Conservation (phyloP, 2,329 filamentous ascomycete genomes). For the Cucurbitaria berberidis region DNA sequence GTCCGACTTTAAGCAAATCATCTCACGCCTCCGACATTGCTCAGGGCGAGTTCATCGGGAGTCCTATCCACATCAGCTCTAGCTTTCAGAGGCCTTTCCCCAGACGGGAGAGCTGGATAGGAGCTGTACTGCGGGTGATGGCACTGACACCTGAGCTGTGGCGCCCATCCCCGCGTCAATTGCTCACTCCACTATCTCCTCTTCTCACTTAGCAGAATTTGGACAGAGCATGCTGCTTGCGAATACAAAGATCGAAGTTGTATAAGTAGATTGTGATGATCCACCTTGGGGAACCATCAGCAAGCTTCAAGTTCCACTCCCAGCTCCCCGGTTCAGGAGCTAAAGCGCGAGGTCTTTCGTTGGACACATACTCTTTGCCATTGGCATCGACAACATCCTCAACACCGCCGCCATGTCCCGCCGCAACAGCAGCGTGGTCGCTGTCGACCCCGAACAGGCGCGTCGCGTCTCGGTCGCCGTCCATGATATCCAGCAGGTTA, state of each 20-base stretch:
- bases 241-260: conserved; percentile 13
- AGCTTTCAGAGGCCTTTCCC: conserved; percentile 12
- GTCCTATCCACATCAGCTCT: conserved; percentile 24
- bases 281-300: conserved; percentile 20
- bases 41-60: conserved; percentile 17
- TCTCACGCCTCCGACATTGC: conserved; percentile 1
- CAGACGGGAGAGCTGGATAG: conserved; percentile 10
- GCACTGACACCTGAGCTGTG: conserved; percentile 18
- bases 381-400: conserved; percentile 3
- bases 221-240: conserved; percentile 15
- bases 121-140: conserved; percentile 9
- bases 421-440: conserved; percentile 42
- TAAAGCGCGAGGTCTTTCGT: conserved; percentile 9
- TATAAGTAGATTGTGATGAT: conserved; percentile 29
- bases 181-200: conserved; percentile 24
- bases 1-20: conserved; percentile 23
- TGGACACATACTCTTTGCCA: neutral
- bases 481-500: conserved; percentile 35
- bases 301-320: conserved; percentile 18
- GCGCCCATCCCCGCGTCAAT: conserved; percentile 33
- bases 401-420: conserved; percentile 35
- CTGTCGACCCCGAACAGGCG: conserved; percentile 38
- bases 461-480: conserved; percentile 38
- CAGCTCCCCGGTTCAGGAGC: conserved; percentile 23
- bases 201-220: conserved; percentile 23